phyloP scores from a whole-genome alignment of 306 rosid species.

The Alnus rubra region DNA sequence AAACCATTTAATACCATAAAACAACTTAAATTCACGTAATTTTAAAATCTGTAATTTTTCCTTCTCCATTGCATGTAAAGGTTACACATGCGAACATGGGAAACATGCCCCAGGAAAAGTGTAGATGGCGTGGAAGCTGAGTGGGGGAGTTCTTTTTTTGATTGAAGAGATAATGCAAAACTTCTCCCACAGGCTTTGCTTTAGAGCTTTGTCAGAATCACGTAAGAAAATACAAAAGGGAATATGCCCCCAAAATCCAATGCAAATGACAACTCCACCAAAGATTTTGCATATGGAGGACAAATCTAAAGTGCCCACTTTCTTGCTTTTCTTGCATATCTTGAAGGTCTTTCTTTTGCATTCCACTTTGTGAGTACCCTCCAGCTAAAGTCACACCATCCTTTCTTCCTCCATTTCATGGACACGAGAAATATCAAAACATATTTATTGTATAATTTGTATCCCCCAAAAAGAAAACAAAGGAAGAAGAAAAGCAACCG shows the following conservation, averaged over 20 bases:
- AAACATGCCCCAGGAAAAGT: background rate
- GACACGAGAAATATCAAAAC: background rate
- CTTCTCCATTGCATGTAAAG: background rate
- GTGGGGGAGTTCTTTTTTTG: slow-evolving; percentile 5
- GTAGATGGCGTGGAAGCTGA: background rate
- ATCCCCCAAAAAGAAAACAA: too few relatives aligned
- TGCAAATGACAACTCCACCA: slow-evolving; percentile 1
- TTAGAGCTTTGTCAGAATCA: slow-evolving; percentile 12
- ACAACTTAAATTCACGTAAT: too few relatives aligned
- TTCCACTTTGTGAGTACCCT: background rate
- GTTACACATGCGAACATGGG: background rate
- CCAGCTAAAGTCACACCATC: background rate
- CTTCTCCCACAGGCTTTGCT: background rate
- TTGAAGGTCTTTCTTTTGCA: background rate
- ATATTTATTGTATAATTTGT: too few relatives aligned
- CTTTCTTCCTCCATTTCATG: background rate
- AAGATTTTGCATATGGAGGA: background rate
- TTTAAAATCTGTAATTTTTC: too few relatives aligned
- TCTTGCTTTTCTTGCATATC: background rate
- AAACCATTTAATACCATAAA: too few relatives aligned
- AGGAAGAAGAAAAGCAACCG: too few relatives aligned
- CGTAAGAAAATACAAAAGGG: background rate
- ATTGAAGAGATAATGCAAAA: background rate
- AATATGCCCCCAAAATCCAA: slow-evolving; percentile 1
- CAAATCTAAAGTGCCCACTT: slow-evolving; percentile 1